phyloP scores from a whole-genome alignment of 257 asterid species.

The Nyctanthes arbortristis region DNA sequence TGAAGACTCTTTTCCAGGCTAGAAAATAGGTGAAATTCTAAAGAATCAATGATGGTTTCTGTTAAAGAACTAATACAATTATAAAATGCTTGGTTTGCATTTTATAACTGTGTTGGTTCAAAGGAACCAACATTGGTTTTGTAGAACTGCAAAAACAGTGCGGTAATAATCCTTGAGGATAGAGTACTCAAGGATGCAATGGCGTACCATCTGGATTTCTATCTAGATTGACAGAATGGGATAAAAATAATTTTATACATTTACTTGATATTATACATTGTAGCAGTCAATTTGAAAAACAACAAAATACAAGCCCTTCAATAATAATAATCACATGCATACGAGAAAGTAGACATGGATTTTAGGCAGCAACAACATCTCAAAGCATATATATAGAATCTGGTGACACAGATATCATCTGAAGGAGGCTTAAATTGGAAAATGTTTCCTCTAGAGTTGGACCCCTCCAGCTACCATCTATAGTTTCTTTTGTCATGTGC shows the following conservation, averaged over 20 bases:
- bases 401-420: constrained; percentile 82
- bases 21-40: no score
- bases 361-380: background rate
- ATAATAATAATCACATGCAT: background rate
- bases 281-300: background rate
- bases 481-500: constrained; percentile 39
- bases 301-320: background rate
- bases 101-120: no score
- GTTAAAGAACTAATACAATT: no score
- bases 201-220: no score
- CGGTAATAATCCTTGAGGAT: no score
- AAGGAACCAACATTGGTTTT: no score
- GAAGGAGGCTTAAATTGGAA: constrained; percentile 81
- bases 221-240: background rate
- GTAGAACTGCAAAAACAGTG: no score
- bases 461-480: constrained; percentile 45
- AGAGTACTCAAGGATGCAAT: no score
- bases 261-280: background rate
- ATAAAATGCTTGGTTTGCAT: no score
- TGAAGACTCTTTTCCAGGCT: no score
- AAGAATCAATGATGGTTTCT: no score
- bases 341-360: background rate
- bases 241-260: background rate
- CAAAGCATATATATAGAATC: constrained; percentile 57
- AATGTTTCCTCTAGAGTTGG: constrained; percentile 66